Conservation (phyloP, 768 basidiomycete species). For the Mycena maculata region DNA sequence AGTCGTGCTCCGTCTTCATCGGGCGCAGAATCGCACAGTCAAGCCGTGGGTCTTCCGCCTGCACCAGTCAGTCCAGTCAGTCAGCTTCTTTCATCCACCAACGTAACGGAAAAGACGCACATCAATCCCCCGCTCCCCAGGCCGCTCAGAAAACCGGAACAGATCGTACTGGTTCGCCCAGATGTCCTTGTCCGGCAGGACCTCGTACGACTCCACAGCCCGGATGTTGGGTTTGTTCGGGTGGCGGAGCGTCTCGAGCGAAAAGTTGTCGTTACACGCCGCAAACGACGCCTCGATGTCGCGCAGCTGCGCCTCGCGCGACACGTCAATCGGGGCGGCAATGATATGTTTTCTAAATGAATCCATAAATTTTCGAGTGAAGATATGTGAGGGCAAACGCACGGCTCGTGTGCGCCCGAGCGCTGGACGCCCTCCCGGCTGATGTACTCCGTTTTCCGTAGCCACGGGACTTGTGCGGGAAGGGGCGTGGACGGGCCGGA, state of each 20-base stretch:
- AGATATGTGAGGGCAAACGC: slow-evolving; percentile 37
- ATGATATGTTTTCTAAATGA: slow-evolving; percentile 58
- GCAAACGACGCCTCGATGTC: slow-evolving; percentile 85
- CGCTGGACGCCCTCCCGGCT: slow-evolving; percentile 66
- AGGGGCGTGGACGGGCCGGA: slow-evolving; percentile 57
- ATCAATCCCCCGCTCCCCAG: slow-evolving; percentile 80
- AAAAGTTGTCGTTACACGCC: slow-evolving; percentile 69
- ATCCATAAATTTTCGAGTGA: slow-evolving; percentile 8
- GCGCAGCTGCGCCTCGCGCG: slow-evolving; percentile 76
- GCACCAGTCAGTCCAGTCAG: neutral
- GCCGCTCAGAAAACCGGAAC: slow-evolving; percentile 87
- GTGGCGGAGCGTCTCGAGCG: slow-evolving; percentile 71
- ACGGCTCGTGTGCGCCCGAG: slow-evolving; percentile 66
- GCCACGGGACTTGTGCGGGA: slow-evolving; percentile 83
- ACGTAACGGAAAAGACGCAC: slow-evolving; percentile 50
- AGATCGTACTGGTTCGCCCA: slow-evolving; percentile 93
- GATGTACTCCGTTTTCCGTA: slow-evolving; percentile 93
- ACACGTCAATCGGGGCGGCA: slow-evolving; percentile 72
- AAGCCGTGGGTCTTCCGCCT: slow-evolving; percentile 83
- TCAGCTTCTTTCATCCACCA: neutral
- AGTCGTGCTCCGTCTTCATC: slow-evolving; percentile 90
- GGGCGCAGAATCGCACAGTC: slow-evolving; percentile 90
- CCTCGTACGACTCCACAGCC: slow-evolving; percentile 84
- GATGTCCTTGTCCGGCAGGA: slow-evolving; percentile 86
- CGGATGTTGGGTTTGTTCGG: slow-evolving; percentile 82